Base-by-base conservation (phyloP, 1,284 basidiomycete genomes). In the Fomitopsis pinicola region DNA sequence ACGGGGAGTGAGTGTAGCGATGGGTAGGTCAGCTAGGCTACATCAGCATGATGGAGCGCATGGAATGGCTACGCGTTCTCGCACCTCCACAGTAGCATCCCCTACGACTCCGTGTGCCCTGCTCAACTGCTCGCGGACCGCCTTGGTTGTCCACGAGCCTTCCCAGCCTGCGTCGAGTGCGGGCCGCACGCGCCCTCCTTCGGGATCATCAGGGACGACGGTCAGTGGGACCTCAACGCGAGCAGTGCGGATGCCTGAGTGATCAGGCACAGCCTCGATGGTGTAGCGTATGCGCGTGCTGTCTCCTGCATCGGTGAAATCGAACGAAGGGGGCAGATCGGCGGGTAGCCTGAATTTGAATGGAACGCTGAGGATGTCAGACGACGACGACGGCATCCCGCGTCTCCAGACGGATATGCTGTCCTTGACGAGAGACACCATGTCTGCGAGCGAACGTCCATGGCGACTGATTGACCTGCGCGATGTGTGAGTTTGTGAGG, bases 321-420 rank as follows among this genome's bases (percentile, higher is more conserved):
- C 28, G 60, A 67, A 70, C 0, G 70, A 71, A 0, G 71, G 70
- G 0, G 68, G 69, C 10, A 68, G 61, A 14, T 59, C 28, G 1
- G 50, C 42, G 3, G 68, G 67, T 1, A 73, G 66, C 2, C 30
- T 50, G 54, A 71, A 62, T 9, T 57, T 56, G 50, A 72, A 73
- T 1, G 68, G 71, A 17, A 71, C 22, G 5, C 55, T 58, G 33
- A 71, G 61, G 50, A 62, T 38, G 52, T 68, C 62, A 1, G 66
- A 59, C 0, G 70, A 62, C 1, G 66, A 59, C 6, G 70, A 68
- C 10, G 55, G 61, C 22, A 56, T 26, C 19, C 68, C 66, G 28
- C 62, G 64, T 5, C 56, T 60, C 71, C 71, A 72, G 36, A 71
- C 30, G 6, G 64, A 54, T 17, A 57, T 44, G 28, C 63, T 60